These are phyloP conservation scores for Hansenula anomala DNA, from an alignment of 1,139 yeast genomes.

Conservation along the genomic window DNA sequence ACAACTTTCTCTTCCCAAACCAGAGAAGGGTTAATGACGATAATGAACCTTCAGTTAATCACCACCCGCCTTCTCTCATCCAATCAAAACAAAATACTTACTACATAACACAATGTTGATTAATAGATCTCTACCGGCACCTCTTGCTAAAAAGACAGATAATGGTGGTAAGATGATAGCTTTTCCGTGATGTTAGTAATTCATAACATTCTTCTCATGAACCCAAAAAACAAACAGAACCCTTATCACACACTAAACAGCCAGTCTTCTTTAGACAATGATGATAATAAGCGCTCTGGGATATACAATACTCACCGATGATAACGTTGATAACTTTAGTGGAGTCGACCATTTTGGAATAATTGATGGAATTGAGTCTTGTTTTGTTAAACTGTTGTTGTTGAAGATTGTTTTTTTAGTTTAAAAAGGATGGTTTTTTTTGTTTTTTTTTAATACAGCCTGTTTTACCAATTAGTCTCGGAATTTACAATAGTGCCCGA, in stretches of 20 bases:
- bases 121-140: constrained; percentile 56
- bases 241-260: too few species aligned
- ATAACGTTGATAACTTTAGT: constrained; percentile 31
- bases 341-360: constrained; percentile 27
- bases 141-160: constrained; percentile 64
- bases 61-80: neutral
- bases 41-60: too few species aligned
- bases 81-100: constrained; percentile 12
- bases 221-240: too few species aligned
- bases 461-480: too few species aligned
- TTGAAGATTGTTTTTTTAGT: too few species aligned
- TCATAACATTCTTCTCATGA: too few species aligned
- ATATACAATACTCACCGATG: constrained; percentile 33
- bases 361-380: neutral
- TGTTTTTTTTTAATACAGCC: too few species aligned
- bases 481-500: too few species aligned
- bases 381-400: neutral
- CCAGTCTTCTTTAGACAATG: too few species aligned
- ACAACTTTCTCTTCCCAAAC: too few species aligned
- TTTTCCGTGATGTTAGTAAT: constrained; percentile 17
- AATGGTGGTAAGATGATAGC: constrained; percentile 68
- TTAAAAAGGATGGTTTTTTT: too few species aligned
- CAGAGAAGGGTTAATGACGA: too few species aligned
- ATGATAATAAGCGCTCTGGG: neutral
- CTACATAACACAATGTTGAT: constrained; percentile 58